phyloP scores from a whole-genome alignment of 164 flowering plant genomes.

The Buxus sempervirens region DNA sequence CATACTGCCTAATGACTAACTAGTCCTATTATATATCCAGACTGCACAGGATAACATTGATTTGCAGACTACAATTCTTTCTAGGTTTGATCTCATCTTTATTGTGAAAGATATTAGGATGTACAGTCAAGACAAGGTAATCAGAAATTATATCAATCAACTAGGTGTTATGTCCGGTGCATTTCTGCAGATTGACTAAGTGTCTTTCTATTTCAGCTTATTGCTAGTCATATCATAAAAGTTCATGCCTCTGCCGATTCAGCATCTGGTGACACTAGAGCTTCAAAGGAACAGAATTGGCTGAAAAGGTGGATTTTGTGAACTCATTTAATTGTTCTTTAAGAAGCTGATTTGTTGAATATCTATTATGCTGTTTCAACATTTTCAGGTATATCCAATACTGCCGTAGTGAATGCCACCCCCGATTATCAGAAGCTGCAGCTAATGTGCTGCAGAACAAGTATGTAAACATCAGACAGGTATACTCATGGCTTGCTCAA shows the following conservation, averaged over 20 bases:
- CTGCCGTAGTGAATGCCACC: conserved; percentile 70
- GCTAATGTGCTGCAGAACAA: conserved; percentile 63
- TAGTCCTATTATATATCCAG: conserved; percentile 39
- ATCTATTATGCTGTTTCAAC: conserved; percentile 7
- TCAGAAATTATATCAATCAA: background rate
- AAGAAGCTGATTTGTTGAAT: background rate
- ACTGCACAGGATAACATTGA: conserved; percentile 98
- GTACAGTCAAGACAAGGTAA: conserved; percentile 95
- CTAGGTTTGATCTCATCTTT: conserved; percentile 94
- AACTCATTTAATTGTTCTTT: background rate
- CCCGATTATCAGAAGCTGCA: conserved; percentile 90
- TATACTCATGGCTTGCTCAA: conserved; percentile 12
- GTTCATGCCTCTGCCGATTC: conserved; percentile 83
- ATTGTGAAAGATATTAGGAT: conserved; percentile 91
- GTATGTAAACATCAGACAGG: conserved; percentile 95
- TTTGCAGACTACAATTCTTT: conserved; percentile 96
- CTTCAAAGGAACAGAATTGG: conserved; percentile 88
- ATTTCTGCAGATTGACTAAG: conserved; percentile 3
- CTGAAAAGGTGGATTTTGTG: conserved; percentile 64
- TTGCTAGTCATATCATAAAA: conserved; percentile 90
- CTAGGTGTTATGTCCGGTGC: background rate
- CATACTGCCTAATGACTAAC: conserved; percentile 11
- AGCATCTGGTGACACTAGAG: conserved; percentile 38
- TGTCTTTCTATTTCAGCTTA: conserved; percentile 43
- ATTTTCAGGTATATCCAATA: conserved; percentile 80